A percentile compares a stretch with the other conserved stretches of the same genome.
These are phyloP conservation scores for Trichoderma sp. DNA, from an alignment of 2,329 filamentous ascomycete species.

Conservation along the genomic window DNA sequence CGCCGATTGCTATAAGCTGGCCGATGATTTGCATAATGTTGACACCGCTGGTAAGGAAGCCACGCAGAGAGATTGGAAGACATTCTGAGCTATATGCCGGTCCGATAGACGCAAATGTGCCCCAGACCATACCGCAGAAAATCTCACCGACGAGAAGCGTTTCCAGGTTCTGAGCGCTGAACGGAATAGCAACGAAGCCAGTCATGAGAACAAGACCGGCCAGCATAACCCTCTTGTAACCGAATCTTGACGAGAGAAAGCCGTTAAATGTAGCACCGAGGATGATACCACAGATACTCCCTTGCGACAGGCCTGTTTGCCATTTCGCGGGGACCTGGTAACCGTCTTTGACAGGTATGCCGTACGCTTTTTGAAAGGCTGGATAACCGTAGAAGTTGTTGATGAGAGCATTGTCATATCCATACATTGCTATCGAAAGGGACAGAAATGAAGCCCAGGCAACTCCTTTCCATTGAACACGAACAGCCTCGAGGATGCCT, in stretches of 20 bases:
- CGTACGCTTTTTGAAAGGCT: slow-evolving; percentile 12
- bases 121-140: slow-evolving; percentile 47
- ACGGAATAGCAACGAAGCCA: slow-evolving; percentile 46
- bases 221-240: slow-evolving; percentile 45
- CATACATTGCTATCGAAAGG: slow-evolving; percentile 41
- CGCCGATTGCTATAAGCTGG: slow-evolving; percentile 42
- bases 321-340: slow-evolving; percentile 43
- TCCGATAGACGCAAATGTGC: slow-evolving; percentile 44
- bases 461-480: slow-evolving; percentile 11
- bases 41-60: slow-evolving; percentile 45
- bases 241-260: slow-evolving; percentile 37
- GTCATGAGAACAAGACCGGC: slow-evolving; percentile 29
- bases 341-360: slow-evolving; percentile 30
- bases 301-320: slow-evolving; percentile 50
- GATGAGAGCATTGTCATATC: slow-evolving; percentile 39
- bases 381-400: slow-evolving; percentile 40
- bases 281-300: slow-evolving; percentile 45
- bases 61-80: slow-evolving; percentile 38
- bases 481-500: slow-evolving; percentile 9
- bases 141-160: slow-evolving; percentile 44
- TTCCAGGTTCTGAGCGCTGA: slow-evolving; percentile 41
- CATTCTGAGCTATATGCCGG: slow-evolving; percentile 48
- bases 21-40: slow-evolving; percentile 49
- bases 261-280: neutral
- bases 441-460: slow-evolving; percentile 7